Base-by-base conservation (phyloP, 495 filamentous ascomycete species). In the Xylaria scruposa region DNA sequence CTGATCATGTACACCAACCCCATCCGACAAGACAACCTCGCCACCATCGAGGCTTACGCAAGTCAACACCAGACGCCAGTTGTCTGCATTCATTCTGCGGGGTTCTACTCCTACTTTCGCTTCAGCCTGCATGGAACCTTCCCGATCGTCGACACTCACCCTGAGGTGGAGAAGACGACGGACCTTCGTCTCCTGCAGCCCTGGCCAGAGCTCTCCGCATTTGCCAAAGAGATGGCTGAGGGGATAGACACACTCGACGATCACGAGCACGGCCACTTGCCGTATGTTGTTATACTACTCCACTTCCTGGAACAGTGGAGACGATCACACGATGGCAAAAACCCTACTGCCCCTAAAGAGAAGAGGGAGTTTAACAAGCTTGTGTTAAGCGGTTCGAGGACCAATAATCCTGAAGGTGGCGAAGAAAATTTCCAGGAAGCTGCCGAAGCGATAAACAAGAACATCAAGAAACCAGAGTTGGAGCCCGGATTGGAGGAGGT, bases 381-480 rank as follows among this genome's bases (percentile, higher is more conserved):
- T 15, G 90, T 98, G 0, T 82, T 86, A 66, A 82, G 83, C 8
- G 88, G 88, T 15, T 88, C 91, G 68, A 88, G 96, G 75, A 92
- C 85, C 51, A 83, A 91, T 74, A 95, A 89, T 73, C 79, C 94
- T 40, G 95, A 97, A 82, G 95, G 94, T 44, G 93, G 92, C 72
- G 96, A 98, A 79, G 96, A 99, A 84, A 99, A 99, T 79, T 99
- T 92, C 79, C 94, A 98, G 49, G 96, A 99, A 81, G 96, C 96
- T 19, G 90, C 89, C 31, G 90, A 88, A 13, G 95, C 95, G 4
- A 94, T 98, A 2, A 80, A 98, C 70, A 98, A 97, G 81, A 91
- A 91, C 13, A 83, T 98, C 29, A 79, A 78, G 10, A 66, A 64
- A 47, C 89, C 90, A 56, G 88, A 86, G 67, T 81, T 96, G 62